These are phyloP conservation scores for Pythium inflatum DNA, from an alignment of 352 stramenopile genomes.

Conservation along the genomic window DNA sequence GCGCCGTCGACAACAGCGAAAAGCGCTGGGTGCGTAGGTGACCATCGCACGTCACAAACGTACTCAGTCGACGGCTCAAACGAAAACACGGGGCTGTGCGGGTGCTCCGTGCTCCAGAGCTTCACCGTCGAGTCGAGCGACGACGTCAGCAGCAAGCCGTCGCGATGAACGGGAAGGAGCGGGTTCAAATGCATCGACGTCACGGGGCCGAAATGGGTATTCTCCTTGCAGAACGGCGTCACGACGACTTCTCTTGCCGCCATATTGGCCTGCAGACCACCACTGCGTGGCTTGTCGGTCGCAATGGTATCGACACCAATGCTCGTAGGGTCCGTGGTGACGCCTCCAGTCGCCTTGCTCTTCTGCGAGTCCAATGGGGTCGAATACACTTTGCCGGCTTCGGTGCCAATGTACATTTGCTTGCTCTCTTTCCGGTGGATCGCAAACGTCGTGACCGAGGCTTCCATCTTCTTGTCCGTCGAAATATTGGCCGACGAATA, in stretches of 20 bases:
- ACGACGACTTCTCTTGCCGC: slow-evolving; percentile 71
- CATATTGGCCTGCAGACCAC: slow-evolving; percentile 15
- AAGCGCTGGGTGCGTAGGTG: slow-evolving; percentile 70
- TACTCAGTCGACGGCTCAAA: slow-evolving; percentile 90
- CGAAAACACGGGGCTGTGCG: slow-evolving; percentile 67
- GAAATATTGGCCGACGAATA: slow-evolving; percentile 64
- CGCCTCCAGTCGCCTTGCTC: slow-evolving; percentile 45
- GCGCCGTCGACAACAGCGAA: slow-evolving; percentile 85
- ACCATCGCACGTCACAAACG: slow-evolving; percentile 89
- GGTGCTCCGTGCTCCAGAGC: slow-evolving; percentile 83
- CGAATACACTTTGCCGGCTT: slow-evolving; percentile 79
- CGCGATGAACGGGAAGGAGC: slow-evolving; percentile 65
- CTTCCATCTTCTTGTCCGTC: slow-evolving; percentile 87
- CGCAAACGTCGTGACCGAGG: slow-evolving; percentile 80
- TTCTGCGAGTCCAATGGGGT: slow-evolving; percentile 80
- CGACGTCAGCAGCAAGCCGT: slow-evolving; percentile 79
- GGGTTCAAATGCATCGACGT: slow-evolving; percentile 88
- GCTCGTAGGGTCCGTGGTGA: slow-evolving; percentile 24
- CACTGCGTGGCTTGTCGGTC: slow-evolving; percentile 41
- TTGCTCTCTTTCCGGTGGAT: slow-evolving; percentile 84
- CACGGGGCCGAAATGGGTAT: slow-evolving; percentile 81
- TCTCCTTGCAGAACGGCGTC: slow-evolving; percentile 58
- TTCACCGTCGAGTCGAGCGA: slow-evolving; percentile 89
- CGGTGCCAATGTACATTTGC: slow-evolving; percentile 83
- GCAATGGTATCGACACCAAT: neutral